A percentile compares a stretch with the other conserved stretches of the same genome.
Conservation (phyloP, 2,329 filamentous ascomycete species). For the Venturia oleaginea region DNA sequence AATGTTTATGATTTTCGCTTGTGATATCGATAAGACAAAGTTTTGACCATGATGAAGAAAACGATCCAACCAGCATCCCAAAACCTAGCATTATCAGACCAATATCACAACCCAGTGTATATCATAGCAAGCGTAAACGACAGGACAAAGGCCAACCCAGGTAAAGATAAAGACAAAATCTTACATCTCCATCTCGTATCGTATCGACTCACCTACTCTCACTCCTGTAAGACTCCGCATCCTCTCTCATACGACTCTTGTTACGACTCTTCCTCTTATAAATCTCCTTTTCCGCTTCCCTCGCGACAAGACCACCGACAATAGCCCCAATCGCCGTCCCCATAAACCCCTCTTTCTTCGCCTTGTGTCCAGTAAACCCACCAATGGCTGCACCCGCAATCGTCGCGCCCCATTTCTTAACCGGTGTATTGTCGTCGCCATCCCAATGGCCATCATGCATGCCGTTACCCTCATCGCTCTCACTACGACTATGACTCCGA, state of each 20-base stretch:
- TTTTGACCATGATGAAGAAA: not conserved
- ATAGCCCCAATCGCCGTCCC: constrained; percentile 12
- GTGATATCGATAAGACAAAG: not conserved
- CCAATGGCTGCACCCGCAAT: constrained; percentile 12
- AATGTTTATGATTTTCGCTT: too few relatives aligned
- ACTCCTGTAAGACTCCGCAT: not conserved
- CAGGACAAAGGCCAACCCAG: not conserved
- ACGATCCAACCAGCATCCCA: not conserved
- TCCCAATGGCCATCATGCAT: not conserved
- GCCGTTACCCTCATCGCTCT: not conserved
- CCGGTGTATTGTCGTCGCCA: constrained; percentile 3
- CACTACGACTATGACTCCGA: not conserved
- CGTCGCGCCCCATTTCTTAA: constrained; percentile 13
- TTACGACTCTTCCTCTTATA: constrained; percentile 7
- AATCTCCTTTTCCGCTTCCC: constrained; percentile 13
- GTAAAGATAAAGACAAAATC: not conserved
- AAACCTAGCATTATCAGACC: not conserved
- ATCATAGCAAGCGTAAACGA: not conserved
- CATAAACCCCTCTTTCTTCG: constrained; percentile 10
- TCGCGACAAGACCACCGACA: constrained; percentile 10
- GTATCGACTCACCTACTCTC: not conserved
- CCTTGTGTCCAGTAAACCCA: constrained; percentile 4
- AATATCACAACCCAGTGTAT: not conserved
- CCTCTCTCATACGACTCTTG: constrained; percentile 19
- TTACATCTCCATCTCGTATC: too few relatives aligned